Percentiles rank a stretch among this genome's conserved stretches.
These are phyloP conservation scores for Sordariomycetes sp. DNA, from an alignment of 2,329 filamentous ascomycete genomes.

Conservation along the genomic window DNA sequence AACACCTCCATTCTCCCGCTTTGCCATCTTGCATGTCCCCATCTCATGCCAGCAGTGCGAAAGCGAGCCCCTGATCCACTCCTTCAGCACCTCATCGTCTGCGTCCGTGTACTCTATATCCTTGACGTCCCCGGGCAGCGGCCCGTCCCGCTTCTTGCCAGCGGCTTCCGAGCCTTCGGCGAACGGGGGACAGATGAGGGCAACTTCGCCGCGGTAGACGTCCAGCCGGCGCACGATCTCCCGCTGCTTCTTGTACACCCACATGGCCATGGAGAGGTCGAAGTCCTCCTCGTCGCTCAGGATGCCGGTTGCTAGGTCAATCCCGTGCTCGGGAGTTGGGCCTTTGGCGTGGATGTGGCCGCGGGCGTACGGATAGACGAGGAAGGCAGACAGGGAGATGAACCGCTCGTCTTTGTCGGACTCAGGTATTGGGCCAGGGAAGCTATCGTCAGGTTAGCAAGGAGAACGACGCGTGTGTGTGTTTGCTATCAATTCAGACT, in stretches of 20 bases:
- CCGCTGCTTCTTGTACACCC: constrained; percentile 56
- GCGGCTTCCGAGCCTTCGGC: constrained; percentile 26
- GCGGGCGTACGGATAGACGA: constrained; percentile 48
- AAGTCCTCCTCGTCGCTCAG: constrained; percentile 34
- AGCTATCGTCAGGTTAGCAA: constrained; percentile 7
- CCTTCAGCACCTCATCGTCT: constrained; percentile 37
- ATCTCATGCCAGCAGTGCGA: constrained; percentile 34
- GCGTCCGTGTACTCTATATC: constrained; percentile 37
- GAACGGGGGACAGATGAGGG: constrained; percentile 32
- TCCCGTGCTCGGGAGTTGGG: constrained; percentile 19
- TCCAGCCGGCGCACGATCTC: constrained; percentile 48
- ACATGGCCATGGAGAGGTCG: constrained; percentile 51
- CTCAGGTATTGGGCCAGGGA: constrained; percentile 21
- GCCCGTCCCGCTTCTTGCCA: constrained; percentile 32
- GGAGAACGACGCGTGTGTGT: background rate
- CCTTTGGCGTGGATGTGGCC: constrained; percentile 45
- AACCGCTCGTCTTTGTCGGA: constrained; percentile 31
- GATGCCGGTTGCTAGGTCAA: constrained; percentile 41
- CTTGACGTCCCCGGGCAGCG: constrained; percentile 14
- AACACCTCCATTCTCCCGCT: constrained; percentile 27
- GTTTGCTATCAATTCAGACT: constrained; percentile 7
- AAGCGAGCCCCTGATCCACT: constrained; percentile 28
- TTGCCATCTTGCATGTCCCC: constrained; percentile 34
- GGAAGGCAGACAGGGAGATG: constrained; percentile 37
- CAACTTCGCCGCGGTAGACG: constrained; percentile 38